A percentile compares a stretch with the other conserved stretches of the same genome.
These are phyloP conservation scores for Cytidiella melzeri DNA, from an alignment of 768 basidiomycete genomes.

Conservation along the genomic window DNA sequence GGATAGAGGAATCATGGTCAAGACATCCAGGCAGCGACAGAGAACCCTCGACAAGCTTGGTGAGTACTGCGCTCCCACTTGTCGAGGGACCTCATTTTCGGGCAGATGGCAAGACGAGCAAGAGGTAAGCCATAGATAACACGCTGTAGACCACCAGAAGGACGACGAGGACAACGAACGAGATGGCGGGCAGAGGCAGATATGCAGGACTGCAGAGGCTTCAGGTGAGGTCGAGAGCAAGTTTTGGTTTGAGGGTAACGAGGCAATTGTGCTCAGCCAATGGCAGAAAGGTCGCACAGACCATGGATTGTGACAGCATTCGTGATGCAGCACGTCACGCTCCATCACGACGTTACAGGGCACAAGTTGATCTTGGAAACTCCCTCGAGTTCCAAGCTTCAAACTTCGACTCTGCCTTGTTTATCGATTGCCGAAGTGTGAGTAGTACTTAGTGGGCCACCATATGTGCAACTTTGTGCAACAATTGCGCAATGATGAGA, in stretches of 20 bases:
- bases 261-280: conserved; percentile 38
- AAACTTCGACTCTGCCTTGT: too few relatives aligned
- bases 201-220: too few relatives aligned
- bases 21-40: neutral
- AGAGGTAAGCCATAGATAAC: neutral
- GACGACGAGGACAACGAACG: neutral
- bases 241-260: conserved; percentile 16
- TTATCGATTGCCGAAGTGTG: too few relatives aligned
- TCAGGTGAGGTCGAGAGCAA: conserved; percentile 6
- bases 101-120: neutral
- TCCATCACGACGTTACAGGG: too few relatives aligned
- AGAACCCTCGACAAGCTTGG: conserved; percentile 26
- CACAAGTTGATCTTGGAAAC: too few relatives aligned
- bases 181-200: neutral
- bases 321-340: too few relatives aligned
- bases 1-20: too few relatives aligned
- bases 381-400: too few relatives aligned
- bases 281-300: conserved; percentile 26
- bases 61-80: conserved; percentile 44
- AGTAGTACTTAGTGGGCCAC: too few relatives aligned
- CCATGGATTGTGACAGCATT: neutral
- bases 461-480: too few relatives aligned
- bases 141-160: neutral
- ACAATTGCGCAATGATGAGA: too few relatives aligned
- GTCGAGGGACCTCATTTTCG: conserved; percentile 17